phyloP scores from a whole-genome alignment of 352 stramenopile species.

The Chrysophaeum taylorii region DNA sequence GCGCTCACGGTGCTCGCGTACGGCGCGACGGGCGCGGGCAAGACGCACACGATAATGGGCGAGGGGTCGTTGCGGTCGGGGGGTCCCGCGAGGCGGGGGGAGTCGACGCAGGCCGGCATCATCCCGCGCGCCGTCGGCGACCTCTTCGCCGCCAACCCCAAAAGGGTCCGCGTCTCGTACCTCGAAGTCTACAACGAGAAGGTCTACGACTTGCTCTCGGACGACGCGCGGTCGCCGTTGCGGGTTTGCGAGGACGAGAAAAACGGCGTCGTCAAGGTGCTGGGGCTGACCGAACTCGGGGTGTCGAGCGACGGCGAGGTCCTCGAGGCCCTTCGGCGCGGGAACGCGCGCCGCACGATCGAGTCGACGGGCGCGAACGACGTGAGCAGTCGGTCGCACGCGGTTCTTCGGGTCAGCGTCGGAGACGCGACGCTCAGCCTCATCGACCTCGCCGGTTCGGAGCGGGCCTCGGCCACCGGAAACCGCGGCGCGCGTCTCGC shows the following conservation, averaged over 20 bases:
- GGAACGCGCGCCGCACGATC: conserved; percentile 69
- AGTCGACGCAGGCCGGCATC: conserved; percentile 31
- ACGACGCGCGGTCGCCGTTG: conserved; percentile 56
- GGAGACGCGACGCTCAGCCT: conserved; percentile 47
- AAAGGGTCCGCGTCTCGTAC: conserved; percentile 35
- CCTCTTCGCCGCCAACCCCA: conserved; percentile 21
- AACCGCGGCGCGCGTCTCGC: conserved; percentile 59
- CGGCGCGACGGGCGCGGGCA: conserved; percentile 25
- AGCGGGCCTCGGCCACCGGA: conserved; percentile 66
- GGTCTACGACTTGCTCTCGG: conserved; percentile 72
- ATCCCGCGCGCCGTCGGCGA: conserved; percentile 36
- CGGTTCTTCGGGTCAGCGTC: conserved; percentile 62
- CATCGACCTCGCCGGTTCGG: conserved; percentile 66
- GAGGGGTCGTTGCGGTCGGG: background rate
- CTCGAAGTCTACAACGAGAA: conserved; percentile 91
- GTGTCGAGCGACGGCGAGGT: conserved; percentile 57
- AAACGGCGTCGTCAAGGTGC: conserved; percentile 60
- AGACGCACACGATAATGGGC: conserved; percentile 37
- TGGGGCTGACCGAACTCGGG: conserved; percentile 27
- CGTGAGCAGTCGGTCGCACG: conserved; percentile 70
- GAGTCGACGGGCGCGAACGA: conserved; percentile 59
- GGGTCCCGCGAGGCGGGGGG: too few relatives aligned
- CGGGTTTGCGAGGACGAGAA: conserved; percentile 62
- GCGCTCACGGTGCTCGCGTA: background rate
- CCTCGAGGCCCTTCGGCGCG: conserved; percentile 53